phyloP scores from a whole-genome alignment of 169 alveolate species.

The Cryptosporidium ubiquitum region DNA sequence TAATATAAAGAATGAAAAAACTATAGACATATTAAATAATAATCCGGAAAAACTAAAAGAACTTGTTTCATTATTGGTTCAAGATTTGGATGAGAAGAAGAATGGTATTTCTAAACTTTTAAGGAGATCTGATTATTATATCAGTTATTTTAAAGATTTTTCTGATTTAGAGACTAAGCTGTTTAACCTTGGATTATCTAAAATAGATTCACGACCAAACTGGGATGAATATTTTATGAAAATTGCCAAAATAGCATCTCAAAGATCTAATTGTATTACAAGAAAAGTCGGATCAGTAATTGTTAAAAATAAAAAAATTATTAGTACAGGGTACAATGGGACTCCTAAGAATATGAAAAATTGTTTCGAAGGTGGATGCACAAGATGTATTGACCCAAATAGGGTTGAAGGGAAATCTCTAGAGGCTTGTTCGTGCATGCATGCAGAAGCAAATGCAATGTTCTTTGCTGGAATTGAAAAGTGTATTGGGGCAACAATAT shows the following conservation, averaged over 20 bases:
- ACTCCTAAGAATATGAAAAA: constrained; percentile 84
- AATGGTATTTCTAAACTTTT: neutral
- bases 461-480: constrained; percentile 83
- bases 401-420: constrained; percentile 81
- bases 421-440: constrained; percentile 88
- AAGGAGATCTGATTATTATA: constrained; percentile 13
- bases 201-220: constrained; percentile 73
- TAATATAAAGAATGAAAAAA: neutral
- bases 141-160: neutral
- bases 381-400: constrained; percentile 80
- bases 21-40: neutral
- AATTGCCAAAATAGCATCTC: constrained; percentile 83
- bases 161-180: constrained; percentile 24
- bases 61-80: neutral
- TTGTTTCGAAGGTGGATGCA: constrained; percentile 88
- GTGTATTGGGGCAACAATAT: constrained; percentile 78
- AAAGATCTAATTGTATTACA: constrained; percentile 88
- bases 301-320: constrained; percentile 82
- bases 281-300: constrained; percentile 86
- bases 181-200: neutral
- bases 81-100: constrained; percentile 4
- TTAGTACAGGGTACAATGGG: constrained; percentile 90
- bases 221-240: constrained; percentile 89
- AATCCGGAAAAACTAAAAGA: neutral
- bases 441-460: constrained; percentile 89